Percentiles rank a stretch among this genome's conserved stretches.
phyloP scores from a whole-genome alignment of 108 stramenopile genomes.

The Seminavis robusta region DNA sequence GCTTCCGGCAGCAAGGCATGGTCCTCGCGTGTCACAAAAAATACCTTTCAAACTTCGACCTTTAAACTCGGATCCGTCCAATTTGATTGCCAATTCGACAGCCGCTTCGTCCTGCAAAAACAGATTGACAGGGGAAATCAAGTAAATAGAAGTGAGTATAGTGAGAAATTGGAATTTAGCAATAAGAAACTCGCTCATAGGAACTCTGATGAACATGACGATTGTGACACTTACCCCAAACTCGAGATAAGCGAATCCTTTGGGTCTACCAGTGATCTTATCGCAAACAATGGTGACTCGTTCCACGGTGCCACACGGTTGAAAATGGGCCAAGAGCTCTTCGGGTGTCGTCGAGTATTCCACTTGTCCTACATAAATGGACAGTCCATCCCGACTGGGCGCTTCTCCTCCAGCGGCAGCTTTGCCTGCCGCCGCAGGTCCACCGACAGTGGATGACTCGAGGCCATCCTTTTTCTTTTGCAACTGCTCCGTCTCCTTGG shows the following conservation, averaged over 20 bases:
- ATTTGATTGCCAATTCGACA: slow-evolving; percentile 89
- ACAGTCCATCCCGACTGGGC: slow-evolving; percentile 26
- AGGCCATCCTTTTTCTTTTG: slow-evolving; percentile 26
- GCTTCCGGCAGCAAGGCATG: too few relatives aligned
- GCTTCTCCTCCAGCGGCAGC: slow-evolving; percentile 1
- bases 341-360: slow-evolving; percentile 95
- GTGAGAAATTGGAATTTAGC: background rate
- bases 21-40: too few relatives aligned
- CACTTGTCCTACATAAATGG: slow-evolving; percentile 96
- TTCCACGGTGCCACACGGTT: slow-evolving; percentile 93
- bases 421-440: background rate
- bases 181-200: background rate
- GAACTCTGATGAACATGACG: background rate
- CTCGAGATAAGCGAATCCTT: slow-evolving; percentile 83
- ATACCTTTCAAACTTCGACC: slow-evolving; percentile 91
- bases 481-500: slow-evolving; percentile 47
- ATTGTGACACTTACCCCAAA: slow-evolving; percentile 58
- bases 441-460: background rate
- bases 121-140: slow-evolving; percentile 18
- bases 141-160: background rate
- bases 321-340: slow-evolving; percentile 92
- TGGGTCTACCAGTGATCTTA: slow-evolving; percentile 91
- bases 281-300: slow-evolving; percentile 98
- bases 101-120: slow-evolving; percentile 68
- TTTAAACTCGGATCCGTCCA: slow-evolving; percentile 93